Evolutionary conservation across 495 filamentous ascomycete genomes (phyloP).

Genomic region (Penicillium arizonense): DNA sequence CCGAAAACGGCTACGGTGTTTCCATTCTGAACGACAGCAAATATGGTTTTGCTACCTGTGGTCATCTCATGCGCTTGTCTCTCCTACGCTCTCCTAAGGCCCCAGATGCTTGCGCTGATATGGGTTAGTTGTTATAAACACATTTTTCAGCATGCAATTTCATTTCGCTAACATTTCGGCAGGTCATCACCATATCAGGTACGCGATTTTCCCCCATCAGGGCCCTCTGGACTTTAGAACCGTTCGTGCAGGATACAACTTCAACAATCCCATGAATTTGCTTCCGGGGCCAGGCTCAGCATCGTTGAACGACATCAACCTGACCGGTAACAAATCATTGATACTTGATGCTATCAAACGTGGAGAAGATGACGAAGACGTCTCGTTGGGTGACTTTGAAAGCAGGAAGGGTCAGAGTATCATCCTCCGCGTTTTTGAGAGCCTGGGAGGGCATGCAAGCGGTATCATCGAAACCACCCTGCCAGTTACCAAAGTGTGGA

Average conservation of each 20-base stretch:
- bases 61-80: slow-evolving; percentile 89
- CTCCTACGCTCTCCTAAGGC: slow-evolving; percentile 92
- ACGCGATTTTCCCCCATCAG: slow-evolving; percentile 87
- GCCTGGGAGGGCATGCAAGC: slow-evolving; percentile 74
- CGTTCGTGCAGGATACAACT: slow-evolving; percentile 82
- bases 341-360: slow-evolving; percentile 85
- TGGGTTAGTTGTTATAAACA: slow-evolving; percentile 52
- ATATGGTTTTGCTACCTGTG: slow-evolving; percentile 90
- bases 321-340: slow-evolving; percentile 45
- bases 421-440: slow-evolving; percentile 83
- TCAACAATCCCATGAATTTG: slow-evolving; percentile 77
- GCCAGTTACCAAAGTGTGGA: slow-evolving; percentile 71
- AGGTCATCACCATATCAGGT: slow-evolving; percentile 72
- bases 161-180: no score
- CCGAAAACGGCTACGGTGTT: slow-evolving; percentile 87
- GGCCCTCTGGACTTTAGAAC: slow-evolving; percentile 69
- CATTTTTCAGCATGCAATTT: no score
- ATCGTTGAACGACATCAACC: background rate
- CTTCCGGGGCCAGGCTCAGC: slow-evolving; percentile 16
- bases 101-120: slow-evolving; percentile 92
- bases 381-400: slow-evolving; percentile 68
- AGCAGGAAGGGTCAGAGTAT: slow-evolving; percentile 71
- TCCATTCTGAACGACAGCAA: slow-evolving; percentile 95
- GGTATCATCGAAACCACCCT: slow-evolving; percentile 64
- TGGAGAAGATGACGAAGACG: slow-evolving; percentile 92